phyloP scores from a whole-genome alignment of 768 basidiomycete species.

The Pleurotus cornucopiae region DNA sequence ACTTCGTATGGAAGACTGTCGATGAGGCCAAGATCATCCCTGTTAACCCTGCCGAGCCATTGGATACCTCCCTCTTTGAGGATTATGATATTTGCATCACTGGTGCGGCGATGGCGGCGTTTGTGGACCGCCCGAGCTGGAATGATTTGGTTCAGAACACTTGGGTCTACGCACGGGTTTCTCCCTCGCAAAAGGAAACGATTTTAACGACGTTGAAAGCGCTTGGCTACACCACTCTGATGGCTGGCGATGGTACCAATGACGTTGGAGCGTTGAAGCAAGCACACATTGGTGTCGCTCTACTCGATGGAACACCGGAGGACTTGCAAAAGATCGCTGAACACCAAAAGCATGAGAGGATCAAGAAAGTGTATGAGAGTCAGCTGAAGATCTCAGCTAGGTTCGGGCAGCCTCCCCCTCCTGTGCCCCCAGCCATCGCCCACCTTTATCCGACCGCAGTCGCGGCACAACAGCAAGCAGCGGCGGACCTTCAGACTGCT shows the following conservation, averaged over 20 bases:
- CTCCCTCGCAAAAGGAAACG: slow-evolving; percentile 91
- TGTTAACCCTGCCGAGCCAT: slow-evolving; percentile 72
- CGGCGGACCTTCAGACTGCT: slow-evolving; percentile 57
- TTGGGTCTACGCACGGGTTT: slow-evolving; percentile 98
- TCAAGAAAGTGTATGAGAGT: slow-evolving; percentile 97
- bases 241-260: slow-evolving; percentile 99
- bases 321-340: slow-evolving; percentile 94
- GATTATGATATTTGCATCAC: slow-evolving; percentile 96
- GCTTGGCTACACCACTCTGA: slow-evolving; percentile 88
- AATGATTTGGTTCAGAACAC: slow-evolving; percentile 85
- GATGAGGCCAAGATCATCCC: slow-evolving; percentile 88
- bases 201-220: slow-evolving; percentile 88
- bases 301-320: slow-evolving; percentile 86
- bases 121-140: slow-evolving; percentile 67
- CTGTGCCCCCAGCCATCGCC: slow-evolving; percentile 84
- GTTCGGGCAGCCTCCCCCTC: slow-evolving; percentile 92
- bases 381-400: slow-evolving; percentile 86
- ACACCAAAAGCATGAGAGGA: slow-evolving; percentile 80
- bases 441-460: slow-evolving; percentile 89
- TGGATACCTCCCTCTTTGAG: slow-evolving; percentile 75
- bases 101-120: slow-evolving; percentile 89
- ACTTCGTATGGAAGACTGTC: slow-evolving; percentile 91
- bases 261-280: slow-evolving; percentile 98
- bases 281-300: slow-evolving; percentile 93
- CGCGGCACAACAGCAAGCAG: slow-evolving; percentile 80